These are phyloP conservation scores for Cyberlindnera misumaiensis DNA, from an alignment of 805 yeast species.

Conservation along the genomic window DNA sequence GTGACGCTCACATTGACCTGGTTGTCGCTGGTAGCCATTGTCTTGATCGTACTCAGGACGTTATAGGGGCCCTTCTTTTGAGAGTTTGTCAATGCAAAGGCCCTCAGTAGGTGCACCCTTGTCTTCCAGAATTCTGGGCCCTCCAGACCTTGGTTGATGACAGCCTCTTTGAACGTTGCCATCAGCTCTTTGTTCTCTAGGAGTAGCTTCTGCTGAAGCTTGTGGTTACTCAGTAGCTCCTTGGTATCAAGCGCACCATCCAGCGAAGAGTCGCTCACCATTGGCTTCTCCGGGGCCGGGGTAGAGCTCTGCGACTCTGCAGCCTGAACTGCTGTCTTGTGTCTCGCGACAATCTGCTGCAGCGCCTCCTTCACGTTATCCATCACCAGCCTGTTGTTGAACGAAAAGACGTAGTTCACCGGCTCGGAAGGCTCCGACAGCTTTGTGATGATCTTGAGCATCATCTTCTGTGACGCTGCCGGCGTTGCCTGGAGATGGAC, in stretches of 20 bases:
- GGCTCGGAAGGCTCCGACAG: constrained; percentile 27
- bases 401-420: constrained; percentile 41
- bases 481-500: constrained; percentile 62
- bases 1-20: constrained; percentile 91
- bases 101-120: constrained; percentile 69
- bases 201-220: constrained; percentile 72
- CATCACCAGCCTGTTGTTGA: constrained; percentile 70
- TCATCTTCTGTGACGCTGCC: constrained; percentile 58
- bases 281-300: constrained; percentile 20
- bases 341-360: constrained; percentile 63
- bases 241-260: constrained; percentile 47
- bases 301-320: constrained; percentile 15
- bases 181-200: constrained; percentile 62
- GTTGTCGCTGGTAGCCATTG: constrained; percentile 88
- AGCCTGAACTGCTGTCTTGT: constrained; percentile 32
- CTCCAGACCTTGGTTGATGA: constrained; percentile 66
- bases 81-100: constrained; percentile 75
- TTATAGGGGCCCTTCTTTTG: constrained; percentile 93
- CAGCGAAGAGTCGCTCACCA: constrained; percentile 30
- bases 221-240: constrained; percentile 60
- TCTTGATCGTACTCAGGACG: constrained; percentile 87
- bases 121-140: constrained; percentile 86
- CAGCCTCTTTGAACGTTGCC: constrained; percentile 80
- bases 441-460: constrained; percentile 49
- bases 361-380: constrained; percentile 61